A percentile compares a stretch with the other conserved stretches of the same genome.
These are phyloP conservation scores for Viridothelium virens DNA, from an alignment of 495 filamentous ascomycete genomes.

Conservation along the genomic window DNA sequence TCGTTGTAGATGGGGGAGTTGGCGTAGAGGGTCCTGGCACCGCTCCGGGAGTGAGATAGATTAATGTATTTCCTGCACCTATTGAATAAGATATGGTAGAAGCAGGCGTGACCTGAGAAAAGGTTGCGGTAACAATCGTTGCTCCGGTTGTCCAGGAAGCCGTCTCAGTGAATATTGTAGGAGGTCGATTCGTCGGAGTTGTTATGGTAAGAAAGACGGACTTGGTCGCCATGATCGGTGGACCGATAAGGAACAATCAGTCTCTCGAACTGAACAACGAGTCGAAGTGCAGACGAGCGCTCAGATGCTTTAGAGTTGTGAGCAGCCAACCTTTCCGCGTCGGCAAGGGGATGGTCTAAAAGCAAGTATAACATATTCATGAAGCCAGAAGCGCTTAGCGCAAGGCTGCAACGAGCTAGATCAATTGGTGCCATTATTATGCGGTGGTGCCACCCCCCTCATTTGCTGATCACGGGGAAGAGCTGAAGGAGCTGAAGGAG, in stretches of 20 bases:
- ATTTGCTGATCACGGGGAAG: background rate
- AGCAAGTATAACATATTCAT: background rate
- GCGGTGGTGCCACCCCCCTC: no score
- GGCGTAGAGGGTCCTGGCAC: background rate
- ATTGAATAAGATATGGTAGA: background rate
- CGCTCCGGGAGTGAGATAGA: background rate
- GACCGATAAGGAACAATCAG: no score
- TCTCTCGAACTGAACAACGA: no score
- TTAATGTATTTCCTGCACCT: background rate
- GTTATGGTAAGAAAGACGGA: no score
- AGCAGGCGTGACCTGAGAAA: background rate
- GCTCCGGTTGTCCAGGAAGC: background rate
- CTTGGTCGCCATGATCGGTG: no score
- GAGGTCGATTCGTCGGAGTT: background rate
- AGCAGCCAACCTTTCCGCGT: no score
- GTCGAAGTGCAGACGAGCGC: no score
- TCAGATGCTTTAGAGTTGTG: no score
- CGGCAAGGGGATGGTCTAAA: no score
- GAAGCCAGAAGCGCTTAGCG: background rate
- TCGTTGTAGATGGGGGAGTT: background rate
- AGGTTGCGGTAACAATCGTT: background rate
- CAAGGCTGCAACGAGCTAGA: background rate
- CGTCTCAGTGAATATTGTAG: background rate
- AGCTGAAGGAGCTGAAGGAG: background rate
- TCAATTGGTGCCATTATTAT: no score